Evolutionary conservation across 1,139 yeast species (phyloP).

Genomic region (Saccharomyces hybrid): DNA sequence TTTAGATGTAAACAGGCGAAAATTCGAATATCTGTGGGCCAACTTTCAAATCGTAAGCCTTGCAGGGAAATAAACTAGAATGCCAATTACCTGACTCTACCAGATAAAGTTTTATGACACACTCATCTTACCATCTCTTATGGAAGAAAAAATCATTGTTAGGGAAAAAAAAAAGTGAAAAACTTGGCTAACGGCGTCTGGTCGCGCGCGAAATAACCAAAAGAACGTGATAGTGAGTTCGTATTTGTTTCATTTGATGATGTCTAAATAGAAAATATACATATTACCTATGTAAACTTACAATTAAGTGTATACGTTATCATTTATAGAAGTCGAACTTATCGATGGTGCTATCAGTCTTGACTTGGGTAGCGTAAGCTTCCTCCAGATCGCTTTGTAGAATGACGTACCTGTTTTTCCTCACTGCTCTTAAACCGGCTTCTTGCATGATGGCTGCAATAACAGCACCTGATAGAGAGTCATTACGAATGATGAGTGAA

Average conservation of each 20-base stretch:
- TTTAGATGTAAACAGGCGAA: too few species aligned
- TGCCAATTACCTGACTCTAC: too few species aligned
- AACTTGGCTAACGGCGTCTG: background rate
- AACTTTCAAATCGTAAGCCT: too few species aligned
- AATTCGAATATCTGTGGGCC: too few species aligned
- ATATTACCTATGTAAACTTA: too few species aligned
- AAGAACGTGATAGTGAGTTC: background rate
- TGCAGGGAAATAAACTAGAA: too few species aligned
- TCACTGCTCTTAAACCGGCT: slow-evolving; percentile 96
- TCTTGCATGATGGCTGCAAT: slow-evolving; percentile 99
- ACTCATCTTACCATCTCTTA: background rate
- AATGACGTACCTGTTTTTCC: slow-evolving; percentile 95
- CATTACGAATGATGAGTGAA: slow-evolving; percentile 89
- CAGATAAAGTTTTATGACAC: too few species aligned
- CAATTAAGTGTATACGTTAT: too few species aligned
- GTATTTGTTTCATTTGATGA: background rate
- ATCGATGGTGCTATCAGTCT: slow-evolving; percentile 90
- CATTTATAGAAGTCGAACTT: slow-evolving; percentile 97
- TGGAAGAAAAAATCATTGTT: background rate
- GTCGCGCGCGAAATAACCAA: background rate
- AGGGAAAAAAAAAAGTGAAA: background rate
- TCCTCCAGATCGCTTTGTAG: slow-evolving; percentile 94
- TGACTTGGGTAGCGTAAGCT: slow-evolving; percentile 94
- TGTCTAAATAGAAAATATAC: background rate
- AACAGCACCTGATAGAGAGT: slow-evolving; percentile 93